phyloP scores from a whole-genome alignment of 2,329 filamentous ascomycete species.

The Hypoxylon sp. region DNA sequence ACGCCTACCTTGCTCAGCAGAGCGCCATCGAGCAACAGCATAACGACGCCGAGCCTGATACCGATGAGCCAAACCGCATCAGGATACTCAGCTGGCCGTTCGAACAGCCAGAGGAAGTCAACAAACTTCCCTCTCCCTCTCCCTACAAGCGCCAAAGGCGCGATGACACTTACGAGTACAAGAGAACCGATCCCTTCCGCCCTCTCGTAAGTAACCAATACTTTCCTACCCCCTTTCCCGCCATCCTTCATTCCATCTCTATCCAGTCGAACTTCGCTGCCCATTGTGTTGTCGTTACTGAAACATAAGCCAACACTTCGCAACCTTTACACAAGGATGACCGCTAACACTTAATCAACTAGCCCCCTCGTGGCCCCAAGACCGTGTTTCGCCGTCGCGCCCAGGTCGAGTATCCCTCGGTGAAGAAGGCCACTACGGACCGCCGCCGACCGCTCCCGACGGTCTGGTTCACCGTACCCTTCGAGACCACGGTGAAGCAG shows the following conservation, averaged over 20 bases:
- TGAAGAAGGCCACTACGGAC: background rate
- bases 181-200: conserved; percentile 17
- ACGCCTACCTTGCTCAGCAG: too few species aligned
- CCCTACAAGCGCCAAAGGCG: conserved; percentile 7
- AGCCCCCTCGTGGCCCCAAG: conserved; percentile 12
- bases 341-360: background rate
- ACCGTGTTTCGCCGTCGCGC: background rate
- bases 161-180: background rate
- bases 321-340: background rate
- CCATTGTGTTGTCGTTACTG: background rate
- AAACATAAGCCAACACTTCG: background rate
- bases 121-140: too few species aligned
- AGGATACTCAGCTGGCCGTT: too few species aligned
- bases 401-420: background rate
- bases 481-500: background rate
- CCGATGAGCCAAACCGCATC: too few species aligned
- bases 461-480: conserved; percentile 16
- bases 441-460: conserved; percentile 3
- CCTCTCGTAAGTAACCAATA: conserved; percentile 1
- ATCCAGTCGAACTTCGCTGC: too few species aligned
- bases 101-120: too few species aligned
- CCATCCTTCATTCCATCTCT: too few species aligned
- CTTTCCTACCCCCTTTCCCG: background rate
- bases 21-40: too few species aligned
- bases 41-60: too few species aligned